phyloP scores from a whole-genome alignment of 768 basidiomycete species.

The Tubosaeta sp. region DNA sequence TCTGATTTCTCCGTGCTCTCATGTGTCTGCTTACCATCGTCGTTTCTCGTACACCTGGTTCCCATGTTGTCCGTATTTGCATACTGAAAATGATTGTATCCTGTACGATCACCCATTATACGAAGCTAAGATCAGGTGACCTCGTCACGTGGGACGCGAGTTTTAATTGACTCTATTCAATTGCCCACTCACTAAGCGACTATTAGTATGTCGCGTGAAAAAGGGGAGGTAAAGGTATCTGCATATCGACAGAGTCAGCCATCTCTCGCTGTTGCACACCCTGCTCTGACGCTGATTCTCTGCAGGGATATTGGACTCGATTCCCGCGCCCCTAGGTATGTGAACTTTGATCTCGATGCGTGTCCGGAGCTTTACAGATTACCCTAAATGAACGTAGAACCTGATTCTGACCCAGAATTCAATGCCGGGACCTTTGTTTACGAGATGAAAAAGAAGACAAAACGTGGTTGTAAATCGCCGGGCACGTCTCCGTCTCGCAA shows the following conservation, averaged over 20 bases:
- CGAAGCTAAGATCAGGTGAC: conserved; percentile 13
- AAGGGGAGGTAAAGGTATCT: conserved; percentile 9
- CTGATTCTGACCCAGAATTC: conserved; percentile 33
- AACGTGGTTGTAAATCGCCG: conserved; percentile 15
- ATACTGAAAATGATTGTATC: conserved; percentile 30
- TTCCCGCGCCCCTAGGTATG: conserved; percentile 35
- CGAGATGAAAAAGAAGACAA: conserved; percentile 23
- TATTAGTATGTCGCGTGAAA: conserved; percentile 15
- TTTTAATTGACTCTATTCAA: background rate
- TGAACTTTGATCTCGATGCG: background rate
- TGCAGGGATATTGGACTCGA: conserved; percentile 25
- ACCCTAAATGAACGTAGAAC: conserved; percentile 15
- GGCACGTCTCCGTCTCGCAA: conserved; percentile 16
- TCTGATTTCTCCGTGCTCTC: conserved; percentile 22
- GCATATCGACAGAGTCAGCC: conserved; percentile 22
- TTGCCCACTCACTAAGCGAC: background rate
- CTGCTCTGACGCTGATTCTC: background rate
- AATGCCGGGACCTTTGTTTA: conserved; percentile 28
- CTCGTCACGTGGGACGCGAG: conserved; percentile 12
- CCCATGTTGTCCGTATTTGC: conserved; percentile 29
- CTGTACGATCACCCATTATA: conserved; percentile 17
- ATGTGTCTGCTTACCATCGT: conserved; percentile 20
- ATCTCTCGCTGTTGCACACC: background rate
- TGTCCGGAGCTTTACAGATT: background rate
- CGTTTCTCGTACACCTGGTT: conserved; percentile 17